These are phyloP conservation scores for Lotmaria passim DNA, from an alignment of 208 protist genomes.

Conservation along the genomic window DNA sequence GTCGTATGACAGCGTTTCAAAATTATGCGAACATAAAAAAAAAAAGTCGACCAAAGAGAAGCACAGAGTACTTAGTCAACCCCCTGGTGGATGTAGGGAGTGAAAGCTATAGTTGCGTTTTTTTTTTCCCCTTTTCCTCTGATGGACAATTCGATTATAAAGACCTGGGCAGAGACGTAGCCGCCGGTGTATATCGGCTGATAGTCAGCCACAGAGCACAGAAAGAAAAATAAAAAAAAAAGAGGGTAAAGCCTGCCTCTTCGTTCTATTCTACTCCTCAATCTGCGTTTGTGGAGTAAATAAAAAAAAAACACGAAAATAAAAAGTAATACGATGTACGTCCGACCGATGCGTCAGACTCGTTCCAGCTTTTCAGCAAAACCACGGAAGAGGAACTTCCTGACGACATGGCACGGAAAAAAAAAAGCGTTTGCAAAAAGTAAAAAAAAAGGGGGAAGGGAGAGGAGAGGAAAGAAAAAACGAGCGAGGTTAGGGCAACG, in stretches of 20 bases:
- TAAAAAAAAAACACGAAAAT: neutral
- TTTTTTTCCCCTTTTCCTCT: neutral
- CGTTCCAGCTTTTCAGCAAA: neutral
- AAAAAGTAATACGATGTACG: neutral
- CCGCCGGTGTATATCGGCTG: conserved; percentile 1
- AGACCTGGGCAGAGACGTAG: neutral
- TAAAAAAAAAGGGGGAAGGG: neutral
- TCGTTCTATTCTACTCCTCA: neutral
- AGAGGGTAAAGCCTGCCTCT: neutral
- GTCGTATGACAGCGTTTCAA: neutral
- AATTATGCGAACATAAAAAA: neutral
- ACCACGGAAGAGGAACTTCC: neutral
- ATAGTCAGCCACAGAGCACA: neutral
- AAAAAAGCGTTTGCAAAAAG: neutral
- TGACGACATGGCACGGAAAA: neutral
- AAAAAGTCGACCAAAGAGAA: neutral
- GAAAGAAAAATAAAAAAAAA: neutral
- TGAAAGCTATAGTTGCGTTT: neutral
- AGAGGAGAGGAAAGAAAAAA: neutral
- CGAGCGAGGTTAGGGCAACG: neutral
- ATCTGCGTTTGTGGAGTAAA: neutral
- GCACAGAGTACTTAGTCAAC: neutral
- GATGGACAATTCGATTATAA: too few species aligned
- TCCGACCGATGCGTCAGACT: neutral
- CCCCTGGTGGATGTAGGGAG: neutral